Conservation (phyloP, 1,139 yeast genomes). For the Pichia norvegensis region DNA sequence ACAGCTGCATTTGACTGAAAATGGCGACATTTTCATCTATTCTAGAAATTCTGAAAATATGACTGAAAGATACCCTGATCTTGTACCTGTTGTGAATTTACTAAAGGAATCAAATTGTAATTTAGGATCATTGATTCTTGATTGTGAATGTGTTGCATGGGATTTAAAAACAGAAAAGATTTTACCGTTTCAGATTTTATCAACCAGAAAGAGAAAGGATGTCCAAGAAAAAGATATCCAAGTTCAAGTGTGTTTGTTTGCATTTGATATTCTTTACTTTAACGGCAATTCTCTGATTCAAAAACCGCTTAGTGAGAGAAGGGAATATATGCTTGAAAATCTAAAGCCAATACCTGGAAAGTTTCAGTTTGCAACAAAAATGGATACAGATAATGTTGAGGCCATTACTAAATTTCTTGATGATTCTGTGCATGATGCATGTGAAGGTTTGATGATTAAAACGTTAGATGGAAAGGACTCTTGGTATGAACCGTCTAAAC, state of each 20-base stretch:
- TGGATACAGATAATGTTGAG: constrained; percentile 65
- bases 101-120: constrained; percentile 37
- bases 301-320: constrained; percentile 62
- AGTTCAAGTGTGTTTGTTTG: constrained; percentile 86
- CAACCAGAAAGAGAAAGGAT: constrained; percentile 90
- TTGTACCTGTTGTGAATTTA: constrained; percentile 59
- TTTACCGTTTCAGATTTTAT: constrained; percentile 83
- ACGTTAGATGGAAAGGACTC: constrained; percentile 76
- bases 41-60: constrained; percentile 95
- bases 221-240: constrained; percentile 82
- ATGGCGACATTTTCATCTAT: constrained; percentile 68
- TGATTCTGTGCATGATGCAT: constrained; percentile 79
- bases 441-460: constrained; percentile 97
- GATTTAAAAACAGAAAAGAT: constrained; percentile 67
- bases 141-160: constrained; percentile 99
- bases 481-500: constrained; percentile 85
- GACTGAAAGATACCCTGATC: constrained; percentile 94
- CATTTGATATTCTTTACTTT: constrained; percentile 73
- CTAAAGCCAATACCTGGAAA: constrained; percentile 65
- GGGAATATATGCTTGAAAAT: constrained; percentile 49
- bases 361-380: constrained; percentile 70
- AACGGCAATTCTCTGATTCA: constrained; percentile 67
- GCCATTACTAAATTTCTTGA: constrained; percentile 84
- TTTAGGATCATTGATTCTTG: constrained; percentile 60
- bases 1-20: constrained; percentile 69